Evolutionary conservation across 1,284 basidiomycete genomes (phyloP).

Genomic region (Trametes hirsuta): DNA sequence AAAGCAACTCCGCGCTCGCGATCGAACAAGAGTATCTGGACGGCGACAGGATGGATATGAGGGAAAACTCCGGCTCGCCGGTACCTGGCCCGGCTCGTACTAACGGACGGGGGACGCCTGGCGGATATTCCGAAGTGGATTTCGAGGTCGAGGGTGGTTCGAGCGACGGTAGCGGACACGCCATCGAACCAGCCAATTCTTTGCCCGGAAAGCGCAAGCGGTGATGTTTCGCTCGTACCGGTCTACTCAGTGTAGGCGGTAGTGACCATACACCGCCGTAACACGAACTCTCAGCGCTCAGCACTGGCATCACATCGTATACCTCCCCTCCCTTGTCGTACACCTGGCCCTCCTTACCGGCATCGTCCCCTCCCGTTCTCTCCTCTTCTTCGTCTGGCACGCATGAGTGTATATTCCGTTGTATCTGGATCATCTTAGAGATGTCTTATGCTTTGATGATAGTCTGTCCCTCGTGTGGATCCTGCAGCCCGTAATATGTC

Average conservation of each 20-base stretch:
- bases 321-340: not conserved
- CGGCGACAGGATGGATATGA: constrained; percentile 21
- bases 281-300: not conserved
- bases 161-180: constrained; percentile 29
- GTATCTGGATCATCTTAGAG: constrained; percentile 20
- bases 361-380: not conserved
- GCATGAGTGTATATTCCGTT: constrained; percentile 16
- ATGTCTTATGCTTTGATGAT: constrained; percentile 23
- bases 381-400: constrained; percentile 6
- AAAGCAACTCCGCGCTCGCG: constrained; percentile 28
- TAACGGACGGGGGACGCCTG: constrained; percentile 24
- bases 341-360: not conserved
- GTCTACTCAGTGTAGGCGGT: not conserved
- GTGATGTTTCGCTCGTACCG: constrained; percentile 10
- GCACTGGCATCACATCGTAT: not conserved
- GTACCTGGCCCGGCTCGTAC: constrained; percentile 22
- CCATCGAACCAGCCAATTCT: constrained; percentile 27
- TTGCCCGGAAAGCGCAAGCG: constrained; percentile 39
- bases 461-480: constrained; percentile 6
- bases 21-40: constrained; percentile 27
- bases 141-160: constrained; percentile 29
- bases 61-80: constrained; percentile 30
- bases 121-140: constrained; percentile 28
- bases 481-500: not conserved
- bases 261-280: not conserved